These are phyloP conservation scores for Tolypocladium guangdongense DNA, from an alignment of 2,329 filamentous ascomycete species.

Conservation along the genomic window DNA sequence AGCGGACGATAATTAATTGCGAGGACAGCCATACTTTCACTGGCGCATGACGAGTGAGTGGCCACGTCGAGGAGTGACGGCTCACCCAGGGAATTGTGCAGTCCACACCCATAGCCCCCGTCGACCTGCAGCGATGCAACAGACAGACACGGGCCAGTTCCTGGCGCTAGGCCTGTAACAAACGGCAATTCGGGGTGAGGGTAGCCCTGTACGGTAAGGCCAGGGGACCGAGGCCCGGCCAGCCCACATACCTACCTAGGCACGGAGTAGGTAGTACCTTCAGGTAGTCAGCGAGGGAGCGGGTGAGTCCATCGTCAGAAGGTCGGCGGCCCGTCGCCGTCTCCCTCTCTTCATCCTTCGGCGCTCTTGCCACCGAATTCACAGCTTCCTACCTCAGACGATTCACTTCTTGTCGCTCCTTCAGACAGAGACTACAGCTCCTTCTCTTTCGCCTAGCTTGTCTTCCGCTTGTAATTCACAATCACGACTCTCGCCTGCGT, in stretches of 20 bases:
- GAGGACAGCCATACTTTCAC: background rate
- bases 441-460: conserved; percentile 1
- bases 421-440: background rate
- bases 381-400: background rate
- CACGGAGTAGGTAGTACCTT: too few relatives aligned
- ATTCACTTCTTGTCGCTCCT: conserved; percentile 12
- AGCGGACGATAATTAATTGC: too few relatives aligned
- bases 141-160: background rate
- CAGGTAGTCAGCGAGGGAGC: too few relatives aligned
- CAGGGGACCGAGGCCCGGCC: too few relatives aligned
- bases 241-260: too few relatives aligned
- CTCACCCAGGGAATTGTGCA: too few relatives aligned
- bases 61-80: too few relatives aligned
- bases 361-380: background rate
- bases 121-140: too few relatives aligned
- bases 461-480: background rate
- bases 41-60: background rate
- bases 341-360: background rate
- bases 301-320: conserved; percentile 1
- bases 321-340: background rate
- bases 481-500: background rate
- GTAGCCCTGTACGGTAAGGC: background rate
- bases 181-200: background rate
- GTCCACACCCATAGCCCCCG: too few relatives aligned
- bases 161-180: background rate